phyloP scores from a whole-genome alignment of 805 yeast genomes.

The Millerago galiae region DNA sequence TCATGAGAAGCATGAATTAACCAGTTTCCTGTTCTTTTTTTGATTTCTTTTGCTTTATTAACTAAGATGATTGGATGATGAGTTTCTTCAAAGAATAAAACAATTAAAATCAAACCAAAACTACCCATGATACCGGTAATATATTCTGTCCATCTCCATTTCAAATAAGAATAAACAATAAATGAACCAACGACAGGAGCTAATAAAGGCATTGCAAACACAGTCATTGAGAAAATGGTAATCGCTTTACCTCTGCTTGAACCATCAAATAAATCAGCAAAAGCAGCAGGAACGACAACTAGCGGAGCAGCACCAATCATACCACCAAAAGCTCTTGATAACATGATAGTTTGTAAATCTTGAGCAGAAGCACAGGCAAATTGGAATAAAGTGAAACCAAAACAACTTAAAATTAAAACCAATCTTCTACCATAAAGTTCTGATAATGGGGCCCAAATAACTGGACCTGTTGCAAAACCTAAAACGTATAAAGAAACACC shows the following conservation, averaged over 20 bases:
- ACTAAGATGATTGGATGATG: conserved; percentile 65
- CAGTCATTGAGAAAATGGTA: conserved; percentile 62
- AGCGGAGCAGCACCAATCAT: conserved; percentile 79
- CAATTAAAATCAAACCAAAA: conserved; percentile 31
- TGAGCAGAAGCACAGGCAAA: conserved; percentile 77
- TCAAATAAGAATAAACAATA: conserved; percentile 50
- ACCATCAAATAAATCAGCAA: conserved; percentile 74
- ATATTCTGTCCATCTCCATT: conserved; percentile 84
- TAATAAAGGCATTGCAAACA: conserved; percentile 72
- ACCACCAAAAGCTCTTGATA: conserved; percentile 78
- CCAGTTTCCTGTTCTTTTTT: conserved; percentile 74
- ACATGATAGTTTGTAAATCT: conserved; percentile 68
- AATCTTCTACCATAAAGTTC: conserved; percentile 68
- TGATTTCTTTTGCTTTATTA: conserved; percentile 54
- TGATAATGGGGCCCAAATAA: conserved; percentile 86
- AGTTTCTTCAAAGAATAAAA: conserved; percentile 54
- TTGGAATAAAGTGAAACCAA: conserved; percentile 53
- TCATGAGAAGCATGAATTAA: conserved; percentile 77
- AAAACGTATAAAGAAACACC: conserved; percentile 79
- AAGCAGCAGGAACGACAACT: conserved; percentile 80
- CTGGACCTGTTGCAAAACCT: conserved; percentile 92
- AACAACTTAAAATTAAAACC: conserved; percentile 48
- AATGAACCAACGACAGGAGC: conserved; percentile 79
- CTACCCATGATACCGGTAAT: conserved; percentile 58
- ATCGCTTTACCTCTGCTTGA: conserved; percentile 69